These are phyloP conservation scores for Fusarium sp. DNA, from an alignment of 2,329 filamentous ascomycete genomes.

Conservation along the genomic window DNA sequence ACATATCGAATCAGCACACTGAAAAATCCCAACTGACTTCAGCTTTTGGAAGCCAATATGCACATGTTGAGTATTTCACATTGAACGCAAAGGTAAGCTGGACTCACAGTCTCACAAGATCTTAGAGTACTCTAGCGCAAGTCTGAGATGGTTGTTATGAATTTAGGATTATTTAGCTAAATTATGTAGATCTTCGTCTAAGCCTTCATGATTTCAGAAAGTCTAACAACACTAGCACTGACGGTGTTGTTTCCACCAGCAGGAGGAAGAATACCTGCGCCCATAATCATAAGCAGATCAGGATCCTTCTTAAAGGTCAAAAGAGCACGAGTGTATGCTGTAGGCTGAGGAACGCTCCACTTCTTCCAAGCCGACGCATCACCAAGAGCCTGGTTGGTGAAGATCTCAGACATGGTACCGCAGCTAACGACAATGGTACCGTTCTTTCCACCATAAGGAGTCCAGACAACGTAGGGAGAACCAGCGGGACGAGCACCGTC, in stretches of 20 bases:
- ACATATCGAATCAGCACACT: background rate
- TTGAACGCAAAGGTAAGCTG: too few species aligned
- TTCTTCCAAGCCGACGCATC: conserved; percentile 51
- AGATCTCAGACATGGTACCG: conserved; percentile 52
- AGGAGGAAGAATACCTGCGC: conserved; percentile 58
- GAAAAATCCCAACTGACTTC: background rate
- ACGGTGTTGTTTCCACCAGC: conserved; percentile 57
- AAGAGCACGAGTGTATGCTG: conserved; percentile 52
- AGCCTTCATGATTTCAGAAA: conserved; percentile 44
- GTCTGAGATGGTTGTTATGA: fast-evolving
- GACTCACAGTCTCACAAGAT: fast-evolving
- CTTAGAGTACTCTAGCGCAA: background rate
- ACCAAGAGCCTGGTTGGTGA: conserved; percentile 55
- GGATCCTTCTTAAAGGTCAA: conserved; percentile 50
- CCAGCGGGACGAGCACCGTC: conserved; percentile 50
- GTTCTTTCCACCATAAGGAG: conserved; percentile 54
- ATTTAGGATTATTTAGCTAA: background rate
- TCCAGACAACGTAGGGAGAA: conserved; percentile 58
- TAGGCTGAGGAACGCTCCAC: conserved; percentile 49
- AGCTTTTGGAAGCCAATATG: background rate
- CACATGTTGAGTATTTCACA: background rate
- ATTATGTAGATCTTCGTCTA: background rate
- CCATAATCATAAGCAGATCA: conserved; percentile 55
- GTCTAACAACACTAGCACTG: conserved; percentile 49
- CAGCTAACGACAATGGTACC: conserved; percentile 58